Base-by-base conservation (phyloP, 1,284 basidiomycete genomes). In the Xerocomus amazonicus region DNA sequence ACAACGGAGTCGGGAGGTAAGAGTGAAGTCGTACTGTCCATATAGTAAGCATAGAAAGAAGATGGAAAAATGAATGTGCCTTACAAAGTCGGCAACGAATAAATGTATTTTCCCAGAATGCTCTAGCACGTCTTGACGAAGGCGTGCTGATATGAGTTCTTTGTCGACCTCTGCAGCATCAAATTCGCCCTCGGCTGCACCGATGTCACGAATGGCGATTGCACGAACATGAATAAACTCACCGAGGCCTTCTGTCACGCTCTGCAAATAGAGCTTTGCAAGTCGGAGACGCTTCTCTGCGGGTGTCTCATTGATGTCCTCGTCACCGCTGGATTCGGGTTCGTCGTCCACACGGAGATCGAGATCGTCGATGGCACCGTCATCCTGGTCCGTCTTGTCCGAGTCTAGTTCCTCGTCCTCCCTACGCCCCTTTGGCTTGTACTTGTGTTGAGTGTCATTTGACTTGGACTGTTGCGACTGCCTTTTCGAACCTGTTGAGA, bases 121-220 rank as follows among this genome's bases (percentile, higher is more conserved):
- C 58, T 92, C 85, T 46, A 91, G 67, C 36, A 94, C 91, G 71
- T 96, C 93, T 66, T 92, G 85, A 66, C 92, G 90, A 56, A 99
- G 73, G 42, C 95, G 76, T 14, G 92, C 80, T 38, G 92, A 90
- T 54, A 99, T 92, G 57, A 97, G 79, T 56, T 97, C 94, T 57
- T 83, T 80, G 73, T 98, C 95, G 43, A 96, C 84, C 57, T 95
- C 92, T 0, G 91, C 92, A 3, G 96, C 96, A 63, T 99, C 95
- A 55, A 86, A 92, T 54, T 93, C 91, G 29, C 85, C 89, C 29
- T 91, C 90, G 44, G 81, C 87, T 85, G 55, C 14, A 56, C 29
- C 32, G 27, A 12, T 19, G 28, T 32, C 26, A 48, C 51, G 38
- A 62, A 37, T 6, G 8, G 7, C 5, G 16, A 19, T 13, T 19